Evolutionary conservation across 106 monocot genomes (phyloP).

Genomic region (Triglochin maritima): DNA sequence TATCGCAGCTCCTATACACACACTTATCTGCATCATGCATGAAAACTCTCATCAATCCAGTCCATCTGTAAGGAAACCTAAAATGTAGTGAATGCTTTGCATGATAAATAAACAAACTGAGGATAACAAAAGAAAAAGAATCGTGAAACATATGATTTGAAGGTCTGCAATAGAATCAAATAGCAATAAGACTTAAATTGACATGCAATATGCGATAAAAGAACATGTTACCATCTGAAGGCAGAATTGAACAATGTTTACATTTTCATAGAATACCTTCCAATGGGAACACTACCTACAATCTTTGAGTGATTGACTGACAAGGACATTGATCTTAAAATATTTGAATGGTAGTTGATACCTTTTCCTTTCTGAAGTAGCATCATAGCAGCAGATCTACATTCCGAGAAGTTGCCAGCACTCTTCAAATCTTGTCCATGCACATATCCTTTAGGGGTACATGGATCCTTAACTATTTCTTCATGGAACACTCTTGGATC

Average conservation of each 20-base stretch:
- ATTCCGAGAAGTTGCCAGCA: conserved; percentile 71
- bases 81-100: not conserved
- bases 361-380: conserved; percentile 62
- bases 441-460: conserved; percentile 60
- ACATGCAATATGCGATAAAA: no score
- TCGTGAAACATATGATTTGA: no score
- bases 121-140: no score
- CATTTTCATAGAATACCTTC: no score
- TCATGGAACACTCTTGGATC: not conserved
- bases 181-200: no score
- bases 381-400: conserved; percentile 46
- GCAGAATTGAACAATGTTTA: no score
- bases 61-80: not conserved
- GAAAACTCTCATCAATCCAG: not conserved
- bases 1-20: conserved; percentile 7
- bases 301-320: no score
- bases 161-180: no score
- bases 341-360: conserved; percentile 5
- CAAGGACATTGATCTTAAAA: no score
- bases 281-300: no score
- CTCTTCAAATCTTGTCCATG: conserved; percentile 20
- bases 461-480: conserved; percentile 46
- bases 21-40: conserved; percentile 13
- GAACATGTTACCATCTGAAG: no score
- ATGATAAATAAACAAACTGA: not conserved